A percentile compares a stretch with the other conserved stretches of the same genome.
These are phyloP conservation scores for Pseudogymnoascus verrucosus DNA, from an alignment of 2,329 filamentous ascomycete genomes.

Conservation along the genomic window DNA sequence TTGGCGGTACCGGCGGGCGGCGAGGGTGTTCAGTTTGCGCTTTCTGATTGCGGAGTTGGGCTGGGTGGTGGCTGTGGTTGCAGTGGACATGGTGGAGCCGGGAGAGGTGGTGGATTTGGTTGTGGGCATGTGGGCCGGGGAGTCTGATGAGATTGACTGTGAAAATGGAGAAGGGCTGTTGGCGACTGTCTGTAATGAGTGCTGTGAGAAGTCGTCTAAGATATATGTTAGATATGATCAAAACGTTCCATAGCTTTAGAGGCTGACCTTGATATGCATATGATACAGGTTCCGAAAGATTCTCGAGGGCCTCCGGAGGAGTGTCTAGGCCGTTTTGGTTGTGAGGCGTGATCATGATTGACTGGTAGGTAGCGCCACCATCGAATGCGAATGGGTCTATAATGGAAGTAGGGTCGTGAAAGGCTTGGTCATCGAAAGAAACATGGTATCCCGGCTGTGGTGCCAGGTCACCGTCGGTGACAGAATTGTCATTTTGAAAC, in stretches of 20 bases:
- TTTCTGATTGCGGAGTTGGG: slow-evolving; percentile 33
- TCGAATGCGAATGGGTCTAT: background rate
- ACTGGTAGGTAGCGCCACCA: background rate
- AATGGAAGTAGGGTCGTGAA: background rate
- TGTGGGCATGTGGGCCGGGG: background rate
- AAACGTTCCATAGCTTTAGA: background rate
- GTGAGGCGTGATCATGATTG: background rate
- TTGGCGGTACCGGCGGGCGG: slow-evolving; percentile 64
- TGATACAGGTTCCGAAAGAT: background rate
- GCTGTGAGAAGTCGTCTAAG: background rate
- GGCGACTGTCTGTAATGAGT: background rate
- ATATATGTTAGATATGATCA: background rate
- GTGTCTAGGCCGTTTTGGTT: slow-evolving; percentile 2
- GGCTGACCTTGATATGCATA: slow-evolving; percentile 5
- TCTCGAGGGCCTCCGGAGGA: background rate
- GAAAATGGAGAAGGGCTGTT: background rate
- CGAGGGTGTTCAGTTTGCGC: slow-evolving; percentile 60
- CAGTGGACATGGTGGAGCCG: slow-evolving; percentile 3
- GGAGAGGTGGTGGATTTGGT: background rate
- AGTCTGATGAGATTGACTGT: background rate
- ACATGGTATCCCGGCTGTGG: background rate
- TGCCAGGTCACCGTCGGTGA: background rate
- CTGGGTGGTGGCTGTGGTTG: background rate
- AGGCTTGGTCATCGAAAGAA: slow-evolving; percentile 1
- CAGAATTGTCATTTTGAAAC: slow-evolving; percentile 3